These are phyloP conservation scores for Rhodotorula glutinis DNA, from an alignment of 1,284 basidiomycete species.

Conservation along the genomic window DNA sequence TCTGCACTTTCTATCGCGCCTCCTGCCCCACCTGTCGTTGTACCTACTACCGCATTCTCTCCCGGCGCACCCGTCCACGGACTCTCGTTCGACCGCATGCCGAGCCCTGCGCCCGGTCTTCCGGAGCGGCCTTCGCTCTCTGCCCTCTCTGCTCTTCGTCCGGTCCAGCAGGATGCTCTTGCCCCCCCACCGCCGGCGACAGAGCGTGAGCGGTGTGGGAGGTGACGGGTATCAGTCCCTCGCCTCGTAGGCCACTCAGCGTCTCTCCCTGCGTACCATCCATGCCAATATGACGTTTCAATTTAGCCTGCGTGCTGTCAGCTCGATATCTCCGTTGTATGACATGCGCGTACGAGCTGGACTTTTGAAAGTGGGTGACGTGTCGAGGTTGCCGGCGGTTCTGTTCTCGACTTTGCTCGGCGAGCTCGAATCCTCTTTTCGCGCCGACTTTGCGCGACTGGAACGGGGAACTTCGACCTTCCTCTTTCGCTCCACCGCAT, in stretches of 20 bases:
- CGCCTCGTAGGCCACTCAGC: not conserved
- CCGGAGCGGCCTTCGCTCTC: not conserved
- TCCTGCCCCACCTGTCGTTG: not conserved
- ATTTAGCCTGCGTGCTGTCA: too few species aligned
- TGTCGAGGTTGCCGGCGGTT: too few species aligned
- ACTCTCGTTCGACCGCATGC: not conserved
- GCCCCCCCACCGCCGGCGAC: not conserved
- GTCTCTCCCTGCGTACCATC: too few species aligned
- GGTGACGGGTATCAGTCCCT: not conserved
- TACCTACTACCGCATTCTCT: not conserved
- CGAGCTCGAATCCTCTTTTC: too few species aligned
- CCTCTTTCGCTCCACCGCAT: slow-evolving; percentile 19
- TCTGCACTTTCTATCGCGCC: slow-evolving; percentile 1
- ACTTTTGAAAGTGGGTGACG: too few species aligned
- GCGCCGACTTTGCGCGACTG: too few species aligned
- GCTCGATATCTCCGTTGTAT: too few species aligned
- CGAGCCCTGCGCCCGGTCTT: not conserved
- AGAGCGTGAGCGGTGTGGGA: slow-evolving; percentile 9
- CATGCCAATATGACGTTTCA: too few species aligned
- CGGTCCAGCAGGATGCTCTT: not conserved
- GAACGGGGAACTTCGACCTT: too few species aligned
- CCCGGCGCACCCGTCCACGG: not conserved
- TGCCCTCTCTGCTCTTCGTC: not conserved
- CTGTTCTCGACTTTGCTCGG: too few species aligned
- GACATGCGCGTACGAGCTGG: too few species aligned